Conservation (phyloP, 1,284 basidiomycete genomes). For the Ceratobasidium sp. region DNA sequence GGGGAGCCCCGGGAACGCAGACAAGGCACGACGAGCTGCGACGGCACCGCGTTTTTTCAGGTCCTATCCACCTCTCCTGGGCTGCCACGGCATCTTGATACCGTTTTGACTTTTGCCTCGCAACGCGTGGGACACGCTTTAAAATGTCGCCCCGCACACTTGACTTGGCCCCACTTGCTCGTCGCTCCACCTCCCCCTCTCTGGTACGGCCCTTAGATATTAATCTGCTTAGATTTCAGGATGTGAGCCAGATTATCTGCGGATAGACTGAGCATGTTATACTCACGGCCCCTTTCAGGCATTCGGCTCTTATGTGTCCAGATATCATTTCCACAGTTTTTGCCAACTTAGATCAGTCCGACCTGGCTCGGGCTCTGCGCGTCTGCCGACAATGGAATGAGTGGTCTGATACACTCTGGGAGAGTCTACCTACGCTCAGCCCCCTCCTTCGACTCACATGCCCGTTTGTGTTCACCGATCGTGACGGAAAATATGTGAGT, state of each 20-base stretch:
- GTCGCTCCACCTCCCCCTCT: slow-evolving; percentile 23
- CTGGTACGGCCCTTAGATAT: slow-evolving; percentile 11
- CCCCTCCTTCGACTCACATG: slow-evolving; percentile 31
- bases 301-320: slow-evolving; percentile 13
- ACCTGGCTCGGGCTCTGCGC: slow-evolving; percentile 36
- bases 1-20: neutral
- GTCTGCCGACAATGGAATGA: slow-evolving; percentile 42
- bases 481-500: slow-evolving; percentile 23
- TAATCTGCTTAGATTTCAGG: slow-evolving; percentile 10
- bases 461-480: slow-evolving; percentile 33
- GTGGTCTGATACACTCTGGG: slow-evolving; percentile 36
- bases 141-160: slow-evolving; percentile 24
- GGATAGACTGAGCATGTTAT: neutral
- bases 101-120: slow-evolving; percentile 21
- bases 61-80: slow-evolving; percentile 15
- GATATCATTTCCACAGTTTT: slow-evolving; percentile 24
- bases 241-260: neutral
- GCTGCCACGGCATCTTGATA: slow-evolving; percentile 39
- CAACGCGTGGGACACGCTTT: slow-evolving; percentile 29
- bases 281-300: slow-evolving; percentile 8
- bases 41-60: slow-evolving; percentile 27
- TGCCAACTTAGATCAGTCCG: slow-evolving; percentile 24
- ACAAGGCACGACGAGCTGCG: slow-evolving; percentile 9
- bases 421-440: slow-evolving; percentile 11
- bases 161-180: slow-evolving; percentile 7